Conservation (phyloP, 23 red algal species). For the Agarophyton chilense region DNA sequence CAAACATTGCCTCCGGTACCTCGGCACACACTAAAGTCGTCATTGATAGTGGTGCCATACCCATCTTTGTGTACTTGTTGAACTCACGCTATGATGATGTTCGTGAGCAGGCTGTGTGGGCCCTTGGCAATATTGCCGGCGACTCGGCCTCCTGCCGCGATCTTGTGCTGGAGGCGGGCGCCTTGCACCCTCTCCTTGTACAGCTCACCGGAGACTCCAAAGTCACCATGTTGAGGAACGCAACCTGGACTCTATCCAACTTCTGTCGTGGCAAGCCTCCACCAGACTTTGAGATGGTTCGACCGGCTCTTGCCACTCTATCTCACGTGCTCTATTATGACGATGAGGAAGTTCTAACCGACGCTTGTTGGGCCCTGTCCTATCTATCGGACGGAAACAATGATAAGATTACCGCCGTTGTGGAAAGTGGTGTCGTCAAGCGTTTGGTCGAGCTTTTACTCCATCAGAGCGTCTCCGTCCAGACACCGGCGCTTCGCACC, state of each 20-base stretch:
- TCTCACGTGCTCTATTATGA: conserved; percentile 77
- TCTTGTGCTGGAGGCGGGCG: conserved; percentile 85
- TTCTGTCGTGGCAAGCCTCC: conserved; percentile 91
- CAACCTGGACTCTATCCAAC: conserved; percentile 95
- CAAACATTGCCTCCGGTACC: conserved; percentile 95
- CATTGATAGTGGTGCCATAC: conserved; percentile 87
- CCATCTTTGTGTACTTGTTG: conserved; percentile 89
- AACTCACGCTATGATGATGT: conserved; percentile 88
- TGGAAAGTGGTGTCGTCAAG: conserved; percentile 86
- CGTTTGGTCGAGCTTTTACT: conserved; percentile 90
- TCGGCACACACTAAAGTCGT: conserved; percentile 89
- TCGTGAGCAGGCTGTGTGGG: conserved; percentile 96
- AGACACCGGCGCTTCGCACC: conserved; percentile 84
- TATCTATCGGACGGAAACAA: conserved; percentile 89
- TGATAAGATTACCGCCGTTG: conserved; percentile 81
- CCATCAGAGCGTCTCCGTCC: conserved; percentile 79
- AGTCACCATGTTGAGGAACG: conserved; percentile 89
- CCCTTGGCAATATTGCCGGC: conserved; percentile 96
- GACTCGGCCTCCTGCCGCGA: conserved; percentile 90
- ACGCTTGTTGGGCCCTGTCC: conserved; percentile 93
- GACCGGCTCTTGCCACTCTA: conserved; percentile 78
- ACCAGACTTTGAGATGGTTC: conserved; percentile 79
- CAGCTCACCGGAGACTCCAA: conserved; percentile 74
- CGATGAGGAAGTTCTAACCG: conserved; percentile 94
- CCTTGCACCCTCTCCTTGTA: conserved; percentile 80